Percentiles rank a stretch among this genome's conserved stretches.
Evolutionary conservation across 306 rosid species (phyloP).

Genomic region (Prunus mongolica): DNA sequence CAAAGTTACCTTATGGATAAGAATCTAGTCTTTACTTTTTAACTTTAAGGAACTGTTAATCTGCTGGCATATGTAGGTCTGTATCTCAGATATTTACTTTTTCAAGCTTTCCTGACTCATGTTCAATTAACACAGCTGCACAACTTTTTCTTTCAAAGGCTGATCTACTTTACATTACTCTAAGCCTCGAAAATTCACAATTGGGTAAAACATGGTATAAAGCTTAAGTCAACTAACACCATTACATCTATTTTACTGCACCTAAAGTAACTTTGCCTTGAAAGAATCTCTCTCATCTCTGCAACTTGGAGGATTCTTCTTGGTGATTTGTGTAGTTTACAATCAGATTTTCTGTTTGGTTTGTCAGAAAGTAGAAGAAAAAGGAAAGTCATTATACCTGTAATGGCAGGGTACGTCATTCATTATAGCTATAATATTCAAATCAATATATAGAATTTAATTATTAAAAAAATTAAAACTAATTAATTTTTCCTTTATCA

Average conservation of each 20-base stretch:
- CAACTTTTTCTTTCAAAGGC: background rate
- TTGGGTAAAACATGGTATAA: background rate
- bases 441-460: too few relatives aligned
- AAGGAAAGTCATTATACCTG: background rate
- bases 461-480: too few relatives aligned
- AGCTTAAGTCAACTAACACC: background rate
- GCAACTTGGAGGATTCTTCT: background rate
- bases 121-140: background rate
- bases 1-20: too few relatives aligned
- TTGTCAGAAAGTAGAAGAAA: background rate
- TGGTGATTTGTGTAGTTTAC: slow-evolving; percentile 3
- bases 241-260: background rate
- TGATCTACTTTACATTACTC: background rate
- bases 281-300: background rate
- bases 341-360: slow-evolving; percentile 1
- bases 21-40: background rate
- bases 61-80: background rate
- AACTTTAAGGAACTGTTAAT: background rate
- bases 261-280: background rate
- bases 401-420: background rate
- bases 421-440: too few relatives aligned
- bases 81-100: background rate
- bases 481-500: background rate
- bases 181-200: background rate
- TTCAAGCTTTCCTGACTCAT: background rate